Evolutionary conservation across 805 yeast genomes (phyloP), one percentile per base, ranked within the genome.

Genomic region (Kazachstania bromeliacearum): DNA sequence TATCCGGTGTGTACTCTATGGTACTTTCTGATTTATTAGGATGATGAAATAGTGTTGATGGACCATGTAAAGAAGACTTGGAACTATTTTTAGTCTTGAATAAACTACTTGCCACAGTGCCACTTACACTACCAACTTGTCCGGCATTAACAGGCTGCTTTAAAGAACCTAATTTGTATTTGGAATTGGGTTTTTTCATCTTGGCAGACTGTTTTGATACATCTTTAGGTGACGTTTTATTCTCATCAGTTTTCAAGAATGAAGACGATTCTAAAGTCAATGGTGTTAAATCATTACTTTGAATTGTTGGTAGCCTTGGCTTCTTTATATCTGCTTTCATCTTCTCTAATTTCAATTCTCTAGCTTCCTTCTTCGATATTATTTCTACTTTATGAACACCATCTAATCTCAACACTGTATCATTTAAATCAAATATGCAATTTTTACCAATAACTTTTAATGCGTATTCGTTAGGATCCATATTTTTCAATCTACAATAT

Each of bases 361-460:
- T 59, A 0, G 72, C 66, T 18, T 62, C 65, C 34, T 59, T 57
- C 43, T 62, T 66, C 1, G 71, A 61, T 3, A 71, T 50, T 4
- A 67, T 49, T 37, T 70, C 75, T 14, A 72, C 50, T 13, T 53
- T 54, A 36, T 53, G 49, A 31, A 60, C 55, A 4, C 67, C 69
- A 43, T 67, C 70, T 8, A 71, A 49, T 3, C 68, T 51, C 20
- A 62, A 53, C 19, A 70, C 60, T 3, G 62, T 55, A 34, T 63
- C 67, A 26, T 64, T 61, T n/a, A 63, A 41, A 38, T 66, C 64
- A 6, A 62, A 39, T 1, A 53, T 36, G 3, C 44, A 36, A 13
- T 53, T 51, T 28, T 62, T 61, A 10, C 55, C 60, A 2, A 50
- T 44, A 0, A 61, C 42, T 39, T 64, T 66, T 13, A 65, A 31